These are phyloP conservation scores for Buxus sempervirens DNA, from an alignment of 164 flowering plant genomes.

Conservation along the genomic window DNA sequence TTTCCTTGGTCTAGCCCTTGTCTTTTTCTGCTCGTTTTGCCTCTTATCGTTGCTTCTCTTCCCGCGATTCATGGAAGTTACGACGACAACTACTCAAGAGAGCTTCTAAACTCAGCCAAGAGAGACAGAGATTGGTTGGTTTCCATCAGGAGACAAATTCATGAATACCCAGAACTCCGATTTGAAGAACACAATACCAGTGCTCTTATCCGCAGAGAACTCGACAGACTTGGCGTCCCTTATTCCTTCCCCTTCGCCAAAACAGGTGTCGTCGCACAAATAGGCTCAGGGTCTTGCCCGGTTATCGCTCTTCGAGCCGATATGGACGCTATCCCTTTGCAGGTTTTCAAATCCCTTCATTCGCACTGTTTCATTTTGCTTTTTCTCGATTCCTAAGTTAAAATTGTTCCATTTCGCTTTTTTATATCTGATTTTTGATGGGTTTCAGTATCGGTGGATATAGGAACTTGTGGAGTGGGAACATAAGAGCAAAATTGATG, in stretches of 20 bases:
- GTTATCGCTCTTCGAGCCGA: slow-evolving; percentile 85
- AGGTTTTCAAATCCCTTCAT: slow-evolving; percentile 31
- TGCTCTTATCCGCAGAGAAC: slow-evolving; percentile 66
- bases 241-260: slow-evolving; percentile 61
- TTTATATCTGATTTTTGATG: slow-evolving; percentile 4
- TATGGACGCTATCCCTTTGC: slow-evolving; percentile 92
- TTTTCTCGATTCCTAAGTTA: neutral
- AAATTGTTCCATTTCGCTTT: neutral
- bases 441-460: slow-evolving; percentile 4
- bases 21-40: slow-evolving; percentile 6
- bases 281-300: slow-evolving; percentile 64
- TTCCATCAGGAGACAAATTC: slow-evolving; percentile 63
- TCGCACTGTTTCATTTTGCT: neutral
- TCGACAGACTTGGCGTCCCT: slow-evolving; percentile 54
- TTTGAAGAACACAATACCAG: slow-evolving; percentile 81
- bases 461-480: slow-evolving; percentile 90
- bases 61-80: neutral
- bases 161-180: slow-evolving; percentile 74
- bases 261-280: slow-evolving; percentile 72
- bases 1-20: neutral
- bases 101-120: slow-evolving; percentile 40
- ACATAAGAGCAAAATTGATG: slow-evolving; percentile 76
- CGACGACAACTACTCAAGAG: slow-evolving; percentile 16
- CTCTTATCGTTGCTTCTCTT: slow-evolving; percentile 1
- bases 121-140: slow-evolving; percentile 64